Percentiles rank a stretch among this genome's conserved stretches.
Conservation (phyloP, 768 basidiomycete genomes). For the Crassisporium funariophilum region DNA sequence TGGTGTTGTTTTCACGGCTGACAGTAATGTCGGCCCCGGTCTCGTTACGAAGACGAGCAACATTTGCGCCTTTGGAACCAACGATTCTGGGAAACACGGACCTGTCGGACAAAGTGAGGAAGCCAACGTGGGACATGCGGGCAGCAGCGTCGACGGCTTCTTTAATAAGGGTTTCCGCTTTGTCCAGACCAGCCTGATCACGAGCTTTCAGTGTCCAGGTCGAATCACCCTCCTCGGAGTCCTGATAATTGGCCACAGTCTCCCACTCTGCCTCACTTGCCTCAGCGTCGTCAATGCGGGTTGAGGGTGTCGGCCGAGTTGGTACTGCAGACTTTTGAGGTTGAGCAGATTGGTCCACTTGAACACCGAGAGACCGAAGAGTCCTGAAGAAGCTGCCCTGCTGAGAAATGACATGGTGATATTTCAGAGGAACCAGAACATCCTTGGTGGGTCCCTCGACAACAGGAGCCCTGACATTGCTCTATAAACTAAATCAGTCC, state of each 20-base stretch:
- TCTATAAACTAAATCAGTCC: slow-evolving; percentile 35
- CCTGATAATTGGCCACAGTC: slow-evolving; percentile 74
- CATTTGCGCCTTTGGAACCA: slow-evolving; percentile 88
- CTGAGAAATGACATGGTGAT: slow-evolving; percentile 83
- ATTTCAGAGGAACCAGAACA: slow-evolving; percentile 80
- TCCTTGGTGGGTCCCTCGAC: slow-evolving; percentile 57
- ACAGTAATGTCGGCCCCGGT: slow-evolving; percentile 93
- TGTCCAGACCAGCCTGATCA: slow-evolving; percentile 76
- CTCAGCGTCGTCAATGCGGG: slow-evolving; percentile 88
- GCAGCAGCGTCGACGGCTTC: slow-evolving; percentile 75
- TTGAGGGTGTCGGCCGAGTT: slow-evolving; percentile 53
- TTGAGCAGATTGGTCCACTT: slow-evolving; percentile 73
- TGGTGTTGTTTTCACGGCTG: slow-evolving; percentile 83
- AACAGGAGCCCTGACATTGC: slow-evolving; percentile 51
- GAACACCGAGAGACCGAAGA: slow-evolving; percentile 80
- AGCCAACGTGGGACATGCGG: slow-evolving; percentile 77
- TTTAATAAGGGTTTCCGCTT: slow-evolving; percentile 65
- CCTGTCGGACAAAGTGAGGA: slow-evolving; percentile 81
- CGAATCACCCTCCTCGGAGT: slow-evolving; percentile 80
- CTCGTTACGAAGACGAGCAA: slow-evolving; percentile 83
- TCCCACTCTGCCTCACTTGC: slow-evolving; percentile 62
- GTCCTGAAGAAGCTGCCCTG: slow-evolving; percentile 87
- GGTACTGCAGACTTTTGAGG: slow-evolving; percentile 66
- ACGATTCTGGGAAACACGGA: slow-evolving; percentile 92
- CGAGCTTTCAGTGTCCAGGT: slow-evolving; percentile 84